A percentile compares a stretch with the other conserved stretches of the same genome.
Evolutionary conservation across 169 alveolate genomes (phyloP).

Genomic region (Plasmodium gallinaceum): DNA sequence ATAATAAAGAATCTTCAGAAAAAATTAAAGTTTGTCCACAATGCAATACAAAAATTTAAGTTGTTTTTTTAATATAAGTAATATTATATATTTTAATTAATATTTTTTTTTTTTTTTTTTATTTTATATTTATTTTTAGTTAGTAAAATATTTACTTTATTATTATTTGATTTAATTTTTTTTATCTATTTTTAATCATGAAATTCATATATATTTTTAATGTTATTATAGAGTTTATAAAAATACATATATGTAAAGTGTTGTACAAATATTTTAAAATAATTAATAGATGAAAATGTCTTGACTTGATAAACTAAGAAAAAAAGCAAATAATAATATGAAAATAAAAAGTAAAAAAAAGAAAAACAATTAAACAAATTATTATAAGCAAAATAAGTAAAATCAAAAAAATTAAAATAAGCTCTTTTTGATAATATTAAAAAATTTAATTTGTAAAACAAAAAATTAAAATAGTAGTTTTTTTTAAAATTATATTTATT

Average conservation of each 20-base stretch:
- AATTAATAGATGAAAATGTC: conserved; percentile 6
- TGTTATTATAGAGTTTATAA: conserved; percentile 5
- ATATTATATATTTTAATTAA: too few relatives aligned
- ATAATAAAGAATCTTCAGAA: neutral
- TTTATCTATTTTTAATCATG: too few relatives aligned
- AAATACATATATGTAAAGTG: conserved; percentile 18
- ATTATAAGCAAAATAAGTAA: conserved; percentile 18
- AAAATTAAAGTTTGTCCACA: conserved; percentile 14
- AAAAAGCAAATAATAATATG: conserved; percentile 25
- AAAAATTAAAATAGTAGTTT: conserved; percentile 16
- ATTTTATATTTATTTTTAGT: too few relatives aligned
- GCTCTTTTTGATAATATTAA: conserved; percentile 12
- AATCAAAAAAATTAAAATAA: neutral
- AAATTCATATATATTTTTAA: neutral
- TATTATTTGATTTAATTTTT: neutral
- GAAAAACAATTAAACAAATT: conserved; percentile 33
- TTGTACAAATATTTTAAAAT: conserved; percentile 13
- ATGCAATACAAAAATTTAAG: conserved; percentile 11
- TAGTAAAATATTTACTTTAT: neutral
- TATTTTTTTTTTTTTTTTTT: neutral
- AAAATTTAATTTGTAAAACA: conserved; percentile 24
- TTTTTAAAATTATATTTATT: conserved; percentile 45
- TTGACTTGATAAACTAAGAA: conserved; percentile 26
- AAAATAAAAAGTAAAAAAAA: conserved; percentile 52
- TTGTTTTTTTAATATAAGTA: neutral